These are phyloP conservation scores for Leccinum pseudoinsigne DNA, from an alignment of 1,284 basidiomycete species.

Conservation along the genomic window DNA sequence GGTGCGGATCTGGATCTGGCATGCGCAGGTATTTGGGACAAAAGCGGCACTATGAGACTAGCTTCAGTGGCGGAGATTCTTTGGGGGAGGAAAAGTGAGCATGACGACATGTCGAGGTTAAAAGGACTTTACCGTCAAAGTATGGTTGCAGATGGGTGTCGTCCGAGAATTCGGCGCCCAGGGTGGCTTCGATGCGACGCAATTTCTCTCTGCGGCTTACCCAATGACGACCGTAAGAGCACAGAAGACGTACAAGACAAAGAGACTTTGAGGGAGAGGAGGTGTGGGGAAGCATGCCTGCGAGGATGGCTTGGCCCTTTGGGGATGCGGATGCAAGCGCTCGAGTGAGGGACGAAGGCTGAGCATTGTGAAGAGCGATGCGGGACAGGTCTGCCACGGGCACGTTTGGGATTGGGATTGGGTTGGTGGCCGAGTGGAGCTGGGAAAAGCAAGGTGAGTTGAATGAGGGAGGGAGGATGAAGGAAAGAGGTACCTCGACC, in stretches of 20 bases:
- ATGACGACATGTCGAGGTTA: conserved; percentile 10
- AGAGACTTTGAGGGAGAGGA: conserved; percentile 48
- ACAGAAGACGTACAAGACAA: conserved; percentile 74
- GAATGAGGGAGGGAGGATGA: not conserved
- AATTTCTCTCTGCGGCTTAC: conserved; percentile 50
- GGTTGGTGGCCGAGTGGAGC: conserved; percentile 46
- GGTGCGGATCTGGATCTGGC: conserved; percentile 39
- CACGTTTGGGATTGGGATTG: conserved; percentile 48
- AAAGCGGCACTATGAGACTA: conserved; percentile 18
- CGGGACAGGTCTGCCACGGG: conserved; percentile 67
- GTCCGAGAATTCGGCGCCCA: conserved; percentile 64
- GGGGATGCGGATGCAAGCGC: conserved; percentile 71
- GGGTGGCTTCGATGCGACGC: conserved; percentile 48
- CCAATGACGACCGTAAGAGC: conserved; percentile 79
- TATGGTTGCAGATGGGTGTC: conserved; percentile 49
- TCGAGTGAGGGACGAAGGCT: conserved; percentile 66
- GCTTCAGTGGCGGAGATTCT: conserved; percentile 10
- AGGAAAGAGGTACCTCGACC: conserved; percentile 49
- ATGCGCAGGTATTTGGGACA: conserved; percentile 33
- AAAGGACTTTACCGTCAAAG: conserved; percentile 52
- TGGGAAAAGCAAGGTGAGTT: conserved; percentile 31
- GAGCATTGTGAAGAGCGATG: conserved; percentile 44
- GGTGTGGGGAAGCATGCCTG: conserved; percentile 46
- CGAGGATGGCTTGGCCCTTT: conserved; percentile 47
- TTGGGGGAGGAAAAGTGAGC: conserved; percentile 23